Conservation (phyloP, 129 eudicot genomes). For the Flaveria sonorensis region DNA sequence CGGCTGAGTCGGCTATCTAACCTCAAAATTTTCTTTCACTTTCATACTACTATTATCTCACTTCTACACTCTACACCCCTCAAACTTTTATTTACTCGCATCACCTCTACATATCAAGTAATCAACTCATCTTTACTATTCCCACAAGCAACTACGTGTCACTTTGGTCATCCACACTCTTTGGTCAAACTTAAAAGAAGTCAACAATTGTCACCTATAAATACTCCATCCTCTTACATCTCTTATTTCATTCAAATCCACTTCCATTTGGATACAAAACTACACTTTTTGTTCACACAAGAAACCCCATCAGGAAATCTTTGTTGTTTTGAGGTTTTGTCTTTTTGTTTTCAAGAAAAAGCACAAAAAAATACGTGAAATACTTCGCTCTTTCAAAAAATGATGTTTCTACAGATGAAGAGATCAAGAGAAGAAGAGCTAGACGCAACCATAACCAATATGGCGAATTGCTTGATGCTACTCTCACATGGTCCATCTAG, state of each 20-base stretch:
- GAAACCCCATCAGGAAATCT: neutral
- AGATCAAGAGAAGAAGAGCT: slow-evolving; percentile 51
- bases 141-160: slow-evolving; percentile 46
- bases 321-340: neutral
- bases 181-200: slow-evolving; percentile 41
- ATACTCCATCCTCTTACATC: slow-evolving; percentile 10
- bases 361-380: neutral
- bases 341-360: neutral
- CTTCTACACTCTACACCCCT: slow-evolving; percentile 36
- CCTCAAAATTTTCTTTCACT: slow-evolving; percentile 4
- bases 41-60: slow-evolving; percentile 16
- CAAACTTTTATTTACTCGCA: neutral
- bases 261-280: slow-evolving; percentile 13
- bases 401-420: slow-evolving; percentile 51
- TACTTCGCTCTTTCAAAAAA: neutral
- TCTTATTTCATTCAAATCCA: slow-evolving; percentile 17
- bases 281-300: neutral
- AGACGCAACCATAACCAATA: slow-evolving; percentile 42
- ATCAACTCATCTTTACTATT: slow-evolving; percentile 22
- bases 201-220: slow-evolving; percentile 42
- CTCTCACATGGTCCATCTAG: slow-evolving; percentile 40
- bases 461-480: slow-evolving; percentile 73
- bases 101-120: slow-evolving; percentile 10
- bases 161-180: slow-evolving; percentile 35
- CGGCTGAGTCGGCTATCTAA: slow-evolving; percentile 31